Conservation (phyloP, 495 filamentous ascomycete species). For the Daldinia bambusicola region DNA sequence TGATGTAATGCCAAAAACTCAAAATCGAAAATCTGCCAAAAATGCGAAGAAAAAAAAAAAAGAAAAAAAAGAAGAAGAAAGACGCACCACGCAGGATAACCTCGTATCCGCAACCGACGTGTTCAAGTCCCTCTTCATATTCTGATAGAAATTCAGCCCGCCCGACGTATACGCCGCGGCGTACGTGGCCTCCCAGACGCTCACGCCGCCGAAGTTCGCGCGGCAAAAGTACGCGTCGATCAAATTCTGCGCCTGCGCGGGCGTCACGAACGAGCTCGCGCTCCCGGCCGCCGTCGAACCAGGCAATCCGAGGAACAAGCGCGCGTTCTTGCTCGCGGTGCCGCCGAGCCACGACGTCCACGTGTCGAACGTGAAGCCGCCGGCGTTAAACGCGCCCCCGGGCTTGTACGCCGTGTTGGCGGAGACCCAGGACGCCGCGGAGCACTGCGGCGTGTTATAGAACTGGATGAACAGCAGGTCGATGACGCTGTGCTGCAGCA, state of each 20-base stretch:
- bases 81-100: constrained; percentile 24
- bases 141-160: constrained; percentile 55
- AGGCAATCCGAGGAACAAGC: constrained; percentile 56
- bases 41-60: background rate
- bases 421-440: constrained; percentile 58
- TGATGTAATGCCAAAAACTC: no score
- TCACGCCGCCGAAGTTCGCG: constrained; percentile 73
- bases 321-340: constrained; percentile 52
- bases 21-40: no score
- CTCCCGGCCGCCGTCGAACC: constrained; percentile 53
- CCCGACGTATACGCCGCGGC: constrained; percentile 60
- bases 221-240: constrained; percentile 60
- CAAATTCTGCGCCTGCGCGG: constrained; percentile 60
- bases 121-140: constrained; percentile 50
- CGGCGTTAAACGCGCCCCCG: constrained; percentile 34
- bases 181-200: constrained; percentile 76
- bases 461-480: constrained; percentile 77
- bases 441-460: constrained; percentile 71
- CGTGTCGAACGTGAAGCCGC: constrained; percentile 51
- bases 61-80: background rate
- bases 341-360: constrained; percentile 49
- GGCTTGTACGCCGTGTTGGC: constrained; percentile 48
- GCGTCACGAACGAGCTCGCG: constrained; percentile 46
- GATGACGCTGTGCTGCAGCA: constrained; percentile 62
- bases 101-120: constrained; percentile 34